Evolutionary conservation across 371 early-diverging fungal genomes (phyloP), one percentile per base, ranked within the genome.

Genomic region (Funneliformis caledonium): DNA sequence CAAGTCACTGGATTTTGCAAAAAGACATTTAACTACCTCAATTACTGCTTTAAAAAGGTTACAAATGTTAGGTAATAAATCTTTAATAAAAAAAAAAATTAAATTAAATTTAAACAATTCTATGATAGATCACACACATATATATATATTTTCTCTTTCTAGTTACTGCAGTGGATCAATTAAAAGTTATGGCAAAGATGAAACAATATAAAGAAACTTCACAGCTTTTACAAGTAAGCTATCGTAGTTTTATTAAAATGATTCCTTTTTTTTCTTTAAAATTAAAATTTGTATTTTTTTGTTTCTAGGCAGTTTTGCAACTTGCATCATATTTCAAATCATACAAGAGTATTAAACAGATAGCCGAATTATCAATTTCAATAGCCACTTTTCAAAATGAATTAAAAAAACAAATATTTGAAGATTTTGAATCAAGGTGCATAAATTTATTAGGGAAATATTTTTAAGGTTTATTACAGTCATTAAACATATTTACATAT

Each of bases 1-100:
- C 80, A 97, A 96, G 85, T 90, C 94, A 4, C 87, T 98, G 26
- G 99, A 98, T 85, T 93, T 91, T 81, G 96, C 97, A 65, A 98
- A 98, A 83, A 90, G 93, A 64, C 96, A 98, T 81, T 86, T 98
- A 80, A 93, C 94, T 1, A 84, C 86, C 33, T 91, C 97, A 1
- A 95, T 96, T 10, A 93, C 95, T 0, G 91, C 94, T 1, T 86
- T 97, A 37, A 93, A 93, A 80, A 88, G 96, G 80, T 86, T 97
- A 22, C 96, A 97, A 82, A 95, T 97, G 95, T 87, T 97, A 62
- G 91, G 93, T 92, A 88, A 22, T 61, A 61, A 42, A 26, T 37
- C 6, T 60, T 47, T 72, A 56, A 48, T 31, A 45, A 26, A 60
- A 14, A 65, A n/a, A 76, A 33, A 4, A 59, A 59, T 26, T 26